phyloP scores from a whole-genome alignment of 129 eudicot genomes.

The Lactuca sativa region DNA sequence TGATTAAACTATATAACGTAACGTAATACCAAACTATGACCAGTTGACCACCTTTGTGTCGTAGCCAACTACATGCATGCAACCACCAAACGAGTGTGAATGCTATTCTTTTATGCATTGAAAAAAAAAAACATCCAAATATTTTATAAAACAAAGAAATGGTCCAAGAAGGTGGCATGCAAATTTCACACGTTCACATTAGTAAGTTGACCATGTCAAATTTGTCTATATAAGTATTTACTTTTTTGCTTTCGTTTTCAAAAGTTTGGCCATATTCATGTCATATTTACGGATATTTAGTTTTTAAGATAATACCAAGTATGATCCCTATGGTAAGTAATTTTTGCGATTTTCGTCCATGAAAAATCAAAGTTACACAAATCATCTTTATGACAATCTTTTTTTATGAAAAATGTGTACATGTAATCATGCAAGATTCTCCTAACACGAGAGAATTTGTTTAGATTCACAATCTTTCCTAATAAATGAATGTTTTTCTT shows the following conservation, averaged over 20 bases:
- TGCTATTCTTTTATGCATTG: not conserved
- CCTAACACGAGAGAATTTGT: too few relatives aligned
- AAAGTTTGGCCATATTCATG: not conserved
- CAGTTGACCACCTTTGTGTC: not conserved
- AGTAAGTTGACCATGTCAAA: not conserved
- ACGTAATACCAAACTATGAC: not conserved
- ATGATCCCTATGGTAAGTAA: too few relatives aligned
- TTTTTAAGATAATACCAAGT: not conserved
- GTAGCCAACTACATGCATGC: not conserved
- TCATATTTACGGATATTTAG: not conserved
- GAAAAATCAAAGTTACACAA: too few relatives aligned
- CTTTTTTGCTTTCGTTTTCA: not conserved
- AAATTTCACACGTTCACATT: conserved; percentile 16
- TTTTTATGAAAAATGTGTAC: too few relatives aligned
- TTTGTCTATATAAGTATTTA: not conserved
- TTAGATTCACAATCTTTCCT: too few relatives aligned
- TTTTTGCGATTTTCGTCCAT: too few relatives aligned
- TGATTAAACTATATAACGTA: not conserved
- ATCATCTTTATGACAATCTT: too few relatives aligned
- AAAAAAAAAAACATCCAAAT: not conserved
- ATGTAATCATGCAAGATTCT: too few relatives aligned
- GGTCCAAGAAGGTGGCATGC: conserved; percentile 8
- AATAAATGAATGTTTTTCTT: too few relatives aligned
- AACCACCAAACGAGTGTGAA: not conserved
- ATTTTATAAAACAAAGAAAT: not conserved